Evolutionary conservation across 2,329 filamentous ascomycete genomes (phyloP), one percentile per base, ranked within the genome.

Genomic region (Coniochaeta sp.): DNA sequence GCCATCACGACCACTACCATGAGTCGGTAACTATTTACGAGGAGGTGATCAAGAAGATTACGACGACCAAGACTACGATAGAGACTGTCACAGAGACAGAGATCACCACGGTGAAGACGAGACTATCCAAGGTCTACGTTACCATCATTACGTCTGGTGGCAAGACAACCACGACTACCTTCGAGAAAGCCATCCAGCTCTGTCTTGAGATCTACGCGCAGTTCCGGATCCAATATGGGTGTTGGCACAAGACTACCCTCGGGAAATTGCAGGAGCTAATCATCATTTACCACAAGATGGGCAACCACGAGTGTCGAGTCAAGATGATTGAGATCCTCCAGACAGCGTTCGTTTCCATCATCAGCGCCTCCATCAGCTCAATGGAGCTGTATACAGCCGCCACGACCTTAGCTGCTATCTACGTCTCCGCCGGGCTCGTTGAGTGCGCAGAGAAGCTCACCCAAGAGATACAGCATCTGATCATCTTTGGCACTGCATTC

Each of bases 331-430:
- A 70, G 34, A 62, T 80, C 0, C 68, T 81, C 0, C 74, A 76
- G 57, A 64, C 70, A 1, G 73, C 76, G 4, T 70, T 77, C 31
- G 68, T 75, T 0, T 76, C 79, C 62, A 72, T 79, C 22, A 69
- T 80, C 36, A 69, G 68, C 0, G 70, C 69, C 1, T 65, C 69
- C 11, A 72, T 66, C 3, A 65, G 67, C 4, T 78, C 79, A 0
- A 74, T 78, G 58, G 73, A 74, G n/a, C 72, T 83, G 17, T 79
- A 81, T 62, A 73, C 79, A 58, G 76, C 79, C 1, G 82, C 80
- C 1, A 71, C 73, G 12, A 76, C 73, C 0, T 71, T 82, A 56
- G 76, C 78, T 0, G 70, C 73, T 14, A 79, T 79, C 43, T 83
- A 78, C 66, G 71, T 76, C 47, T 70, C 70, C 19, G 74, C 73